Base-by-base conservation (phyloP, 1,139 yeast species). In the Geotrichum cucujoidarum region DNA sequence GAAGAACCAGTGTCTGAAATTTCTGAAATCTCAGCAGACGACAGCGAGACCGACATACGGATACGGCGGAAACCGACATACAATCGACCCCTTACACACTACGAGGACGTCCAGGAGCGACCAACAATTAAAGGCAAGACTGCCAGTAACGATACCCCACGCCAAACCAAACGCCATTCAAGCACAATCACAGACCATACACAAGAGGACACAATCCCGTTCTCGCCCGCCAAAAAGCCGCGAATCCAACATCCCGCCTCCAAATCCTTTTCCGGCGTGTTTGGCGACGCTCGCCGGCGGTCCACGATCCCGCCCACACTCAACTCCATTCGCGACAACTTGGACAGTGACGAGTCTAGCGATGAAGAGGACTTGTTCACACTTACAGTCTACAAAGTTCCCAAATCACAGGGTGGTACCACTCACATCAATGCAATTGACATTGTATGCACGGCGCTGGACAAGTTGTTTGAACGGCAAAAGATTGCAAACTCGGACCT, bases 341-440 rank as follows among this genome's bases (percentile, higher is more conserved):
- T 8, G 8, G 13, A 8, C 24, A 17, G 21, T 4, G 16, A 8
- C 21, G n/a, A 18, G 4, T 27, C 35, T 5, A 39, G 43, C 16
- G 48, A 40, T 18, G 38, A 29, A 20, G 40, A 39, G 2, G 42
- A 42, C 43, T 14, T 47, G 29, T 33, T 40, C 27, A 17, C 43
- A 35, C 33, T 48, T 22, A 44, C 48, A 32, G 48, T 48, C 16
- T 40, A 44, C 40, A 48, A 48, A 27, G 31, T 45, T 10, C 48
- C 51, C 29, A 41, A 45, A 22, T 20, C 40, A 11, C 32, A 36
- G 11, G 48, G 48, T 11, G 51, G 51, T 6, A 45, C 47, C 2
- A 22, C 43, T 1, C 31, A 33, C 6, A 35, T 59, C 32, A 60
- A 57, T 32, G 61, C 59, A 2, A 50, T 58, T n/a, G 63, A 60